A percentile compares a stretch with the other conserved stretches of the same genome.
Conservation (phyloP, 192 early-diverging fungal genomes). For the Dissophora globulifera region DNA sequence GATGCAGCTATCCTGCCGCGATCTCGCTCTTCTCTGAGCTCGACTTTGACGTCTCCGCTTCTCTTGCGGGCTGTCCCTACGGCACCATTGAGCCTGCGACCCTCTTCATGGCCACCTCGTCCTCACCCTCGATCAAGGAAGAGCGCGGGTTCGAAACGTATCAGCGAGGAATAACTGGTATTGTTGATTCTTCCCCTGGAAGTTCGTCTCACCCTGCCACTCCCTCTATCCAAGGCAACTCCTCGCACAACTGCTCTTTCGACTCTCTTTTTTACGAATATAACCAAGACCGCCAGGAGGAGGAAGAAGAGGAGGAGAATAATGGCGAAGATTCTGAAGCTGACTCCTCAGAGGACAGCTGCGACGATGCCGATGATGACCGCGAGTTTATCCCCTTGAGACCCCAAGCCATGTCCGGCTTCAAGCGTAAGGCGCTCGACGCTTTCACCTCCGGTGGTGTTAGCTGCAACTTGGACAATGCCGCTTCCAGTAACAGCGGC, state of each 20-base stretch:
- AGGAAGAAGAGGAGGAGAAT: constrained; percentile 6
- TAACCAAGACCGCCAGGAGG: not conserved
- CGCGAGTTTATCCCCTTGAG: constrained; percentile 19
- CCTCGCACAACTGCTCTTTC: not conserved
- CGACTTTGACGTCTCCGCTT: constrained; percentile 7
- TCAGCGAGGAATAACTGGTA: too few relatives aligned
- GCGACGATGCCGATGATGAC: constrained; percentile 6
- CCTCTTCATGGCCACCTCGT: constrained; percentile 10
- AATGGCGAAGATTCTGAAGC: not conserved
- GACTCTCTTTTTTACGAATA: not conserved
- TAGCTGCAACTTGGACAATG: not conserved
- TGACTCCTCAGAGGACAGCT: too few relatives aligned
- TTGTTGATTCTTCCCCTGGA: not conserved
- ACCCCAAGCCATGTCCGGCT: constrained; percentile 14
- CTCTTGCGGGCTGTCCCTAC: not conserved
- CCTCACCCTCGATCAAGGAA: not conserved
- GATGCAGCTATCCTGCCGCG: not conserved
- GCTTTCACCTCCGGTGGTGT: not conserved
- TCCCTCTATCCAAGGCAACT: not conserved
- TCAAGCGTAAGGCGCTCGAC: constrained; percentile 19
- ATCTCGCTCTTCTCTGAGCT: constrained; percentile 17
- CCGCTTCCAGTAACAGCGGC: not conserved
- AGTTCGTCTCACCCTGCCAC: too few relatives aligned
- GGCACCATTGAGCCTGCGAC: constrained; percentile 28
- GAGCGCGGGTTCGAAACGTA: too few relatives aligned